phyloP scores from a whole-genome alignment of 352 stramenopile species.

The Elongisporangium senticosum region DNA sequence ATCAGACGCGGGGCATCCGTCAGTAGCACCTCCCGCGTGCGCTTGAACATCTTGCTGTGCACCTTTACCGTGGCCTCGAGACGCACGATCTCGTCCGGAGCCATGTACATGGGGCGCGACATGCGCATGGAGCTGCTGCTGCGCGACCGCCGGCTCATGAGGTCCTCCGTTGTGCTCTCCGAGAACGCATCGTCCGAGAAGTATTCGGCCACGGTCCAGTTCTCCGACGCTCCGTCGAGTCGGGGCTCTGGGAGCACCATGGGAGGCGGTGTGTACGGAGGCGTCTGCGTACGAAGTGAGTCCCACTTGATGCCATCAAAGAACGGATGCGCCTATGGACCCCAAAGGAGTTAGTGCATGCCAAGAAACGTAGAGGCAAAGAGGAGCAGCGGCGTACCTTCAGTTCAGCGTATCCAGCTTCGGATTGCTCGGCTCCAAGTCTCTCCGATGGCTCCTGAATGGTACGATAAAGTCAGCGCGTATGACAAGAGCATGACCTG shows the following conservation, averaged over 20 bases:
- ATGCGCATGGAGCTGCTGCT: constrained; percentile 60
- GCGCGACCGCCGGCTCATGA: constrained; percentile 53
- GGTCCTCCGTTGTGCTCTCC: constrained; percentile 61
- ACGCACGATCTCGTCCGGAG: constrained; percentile 57
- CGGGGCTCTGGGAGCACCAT: constrained; percentile 57
- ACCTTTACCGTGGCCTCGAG: constrained; percentile 76
- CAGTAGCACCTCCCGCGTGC: constrained; percentile 58
- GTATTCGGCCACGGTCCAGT: constrained; percentile 79
- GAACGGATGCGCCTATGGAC: constrained; percentile 57
- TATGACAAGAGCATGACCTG: background rate
- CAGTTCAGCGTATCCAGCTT: constrained; percentile 59
- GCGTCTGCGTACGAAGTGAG: constrained; percentile 35
- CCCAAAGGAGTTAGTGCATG: background rate
- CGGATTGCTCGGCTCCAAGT: constrained; percentile 61
- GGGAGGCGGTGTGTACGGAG: constrained; percentile 52
- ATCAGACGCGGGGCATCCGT: constrained; percentile 68
- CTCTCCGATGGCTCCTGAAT: constrained; percentile 45
- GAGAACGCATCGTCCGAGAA: constrained; percentile 75
- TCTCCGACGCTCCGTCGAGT: constrained; percentile 63
- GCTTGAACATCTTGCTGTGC: constrained; percentile 74
- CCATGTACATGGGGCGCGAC: constrained; percentile 49
- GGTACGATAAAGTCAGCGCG: background rate
- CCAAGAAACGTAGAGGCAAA: background rate
- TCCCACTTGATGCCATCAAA: constrained; percentile 80
- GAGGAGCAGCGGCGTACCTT: constrained; percentile 30